phyloP scores from a whole-genome alignment of 176 grass and related monocot species.

The Rhipidocladum racemiflorum region DNA sequence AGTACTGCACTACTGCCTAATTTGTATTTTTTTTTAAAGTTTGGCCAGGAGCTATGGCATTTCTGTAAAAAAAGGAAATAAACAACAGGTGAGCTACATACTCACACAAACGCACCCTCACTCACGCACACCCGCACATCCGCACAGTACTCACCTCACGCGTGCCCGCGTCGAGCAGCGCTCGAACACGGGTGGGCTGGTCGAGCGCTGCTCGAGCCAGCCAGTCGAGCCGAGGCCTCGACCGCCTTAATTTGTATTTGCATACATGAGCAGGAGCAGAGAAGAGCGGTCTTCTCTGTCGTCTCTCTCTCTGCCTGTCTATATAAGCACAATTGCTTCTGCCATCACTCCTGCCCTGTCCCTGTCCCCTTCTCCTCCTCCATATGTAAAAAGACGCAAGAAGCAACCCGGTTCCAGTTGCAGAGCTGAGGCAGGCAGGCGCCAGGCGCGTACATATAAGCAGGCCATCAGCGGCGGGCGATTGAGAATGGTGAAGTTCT shows the following conservation, averaged over 20 bases:
- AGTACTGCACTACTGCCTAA: neutral
- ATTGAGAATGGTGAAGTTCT: constrained; percentile 84
- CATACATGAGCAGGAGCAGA: neutral
- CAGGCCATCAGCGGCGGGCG: neutral
- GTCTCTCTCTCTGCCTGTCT: neutral
- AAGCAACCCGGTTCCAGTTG: neutral
- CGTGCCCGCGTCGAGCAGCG: too few species aligned
- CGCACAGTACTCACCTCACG: too few species aligned
- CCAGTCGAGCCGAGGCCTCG: too few species aligned
- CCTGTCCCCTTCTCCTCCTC: constrained; percentile 28
- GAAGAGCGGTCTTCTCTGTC: neutral
- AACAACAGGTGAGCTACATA: too few species aligned
- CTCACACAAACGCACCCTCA: too few species aligned
- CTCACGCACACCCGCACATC: too few species aligned
- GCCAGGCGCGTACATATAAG: neutral
- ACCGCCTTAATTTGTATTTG: too few species aligned
- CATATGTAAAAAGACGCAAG: neutral
- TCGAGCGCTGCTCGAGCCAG: too few species aligned
- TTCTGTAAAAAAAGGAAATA: too few species aligned
- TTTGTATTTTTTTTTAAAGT: too few species aligned
- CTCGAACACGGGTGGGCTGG: too few species aligned
- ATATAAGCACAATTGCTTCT: constrained; percentile 40
- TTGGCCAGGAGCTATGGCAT: too few species aligned
- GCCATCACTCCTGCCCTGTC: constrained; percentile 34
- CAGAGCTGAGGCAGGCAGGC: neutral